phyloP scores from a whole-genome alignment of 345 rosid genomes.

The Kernera saxatilis region DNA sequence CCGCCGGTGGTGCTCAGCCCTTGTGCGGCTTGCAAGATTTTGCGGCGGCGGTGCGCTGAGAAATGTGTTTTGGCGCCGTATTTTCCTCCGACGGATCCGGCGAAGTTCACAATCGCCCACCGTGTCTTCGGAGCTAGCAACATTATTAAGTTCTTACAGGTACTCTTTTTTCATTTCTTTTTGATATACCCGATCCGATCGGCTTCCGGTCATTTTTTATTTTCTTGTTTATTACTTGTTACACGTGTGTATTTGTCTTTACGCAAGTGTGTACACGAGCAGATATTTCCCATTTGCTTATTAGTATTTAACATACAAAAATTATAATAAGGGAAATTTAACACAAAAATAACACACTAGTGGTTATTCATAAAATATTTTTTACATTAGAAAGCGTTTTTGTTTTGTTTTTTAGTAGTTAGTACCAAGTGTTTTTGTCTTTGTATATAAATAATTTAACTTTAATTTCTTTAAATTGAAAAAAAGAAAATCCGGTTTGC shows the following conservation, averaged over 20 bases:
- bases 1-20: conserved; percentile 64
- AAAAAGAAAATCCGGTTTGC: neutral
- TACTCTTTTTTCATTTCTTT: conserved; percentile 29
- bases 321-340: neutral
- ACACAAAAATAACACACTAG: neutral
- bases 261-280: conserved; percentile 23
- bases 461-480: neutral
- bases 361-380: neutral
- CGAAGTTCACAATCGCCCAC: conserved; percentile 82
- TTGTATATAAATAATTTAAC: neutral
- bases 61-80: conserved; percentile 88
- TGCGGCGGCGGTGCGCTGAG: conserved; percentile 73
- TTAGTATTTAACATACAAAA: neutral
- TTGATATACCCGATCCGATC: too few relatives aligned
- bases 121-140: conserved; percentile 96
- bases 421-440: neutral
- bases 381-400: neutral
- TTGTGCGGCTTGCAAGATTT: conserved; percentile 89
- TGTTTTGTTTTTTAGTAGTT: neutral
- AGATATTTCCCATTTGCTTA: conserved; percentile 1
- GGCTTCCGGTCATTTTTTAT: too few relatives aligned
- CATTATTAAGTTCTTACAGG: conserved; percentile 90
- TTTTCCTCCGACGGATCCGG: conserved; percentile 87
- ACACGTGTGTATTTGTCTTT: conserved; percentile 10
- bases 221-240: neutral